Percentiles rank a stretch among this genome's conserved stretches.
phyloP scores from a whole-genome alignment of 148 eudicot genomes.

The Vaccinium vitisidaea region DNA sequence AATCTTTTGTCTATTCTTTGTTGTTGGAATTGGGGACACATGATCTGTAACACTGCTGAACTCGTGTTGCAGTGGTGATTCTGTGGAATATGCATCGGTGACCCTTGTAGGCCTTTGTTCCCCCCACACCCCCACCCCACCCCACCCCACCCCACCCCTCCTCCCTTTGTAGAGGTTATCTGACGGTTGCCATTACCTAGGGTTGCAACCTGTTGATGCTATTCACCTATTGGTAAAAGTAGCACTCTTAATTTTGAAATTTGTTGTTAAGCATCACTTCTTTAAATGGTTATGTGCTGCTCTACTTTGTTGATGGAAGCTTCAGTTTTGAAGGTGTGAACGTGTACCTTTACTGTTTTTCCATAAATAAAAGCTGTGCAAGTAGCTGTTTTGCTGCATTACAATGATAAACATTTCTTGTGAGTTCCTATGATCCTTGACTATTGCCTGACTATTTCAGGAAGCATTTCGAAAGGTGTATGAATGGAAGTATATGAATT shows the following conservation, averaged over 20 bases:
- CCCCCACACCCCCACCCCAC: neutral
- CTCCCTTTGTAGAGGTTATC: neutral
- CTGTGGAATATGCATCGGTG: neutral
- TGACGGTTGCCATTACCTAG: neutral
- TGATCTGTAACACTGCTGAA: neutral
- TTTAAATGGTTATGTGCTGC: neutral
- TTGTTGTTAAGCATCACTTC: neutral
- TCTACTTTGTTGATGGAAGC: neutral
- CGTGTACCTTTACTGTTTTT: neutral
- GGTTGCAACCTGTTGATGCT: neutral
- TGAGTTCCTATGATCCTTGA: neutral
- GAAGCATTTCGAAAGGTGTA: constrained; percentile 82
- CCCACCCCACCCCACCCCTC: too few species aligned
- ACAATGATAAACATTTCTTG: neutral
- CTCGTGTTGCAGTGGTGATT: neutral
- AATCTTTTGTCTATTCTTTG: neutral
- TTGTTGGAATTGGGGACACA: neutral
- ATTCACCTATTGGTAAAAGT: neutral
- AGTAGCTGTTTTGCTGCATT: neutral
- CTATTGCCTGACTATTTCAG: constrained; percentile 28
- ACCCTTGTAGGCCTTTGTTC: neutral
- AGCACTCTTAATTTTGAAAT: neutral
- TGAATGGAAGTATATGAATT: constrained; percentile 89
- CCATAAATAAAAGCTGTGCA: neutral
- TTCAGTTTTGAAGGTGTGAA: neutral